phyloP scores from a whole-genome alignment of 2,329 filamentous ascomycete species.

The Cladosporium sp. region DNA sequence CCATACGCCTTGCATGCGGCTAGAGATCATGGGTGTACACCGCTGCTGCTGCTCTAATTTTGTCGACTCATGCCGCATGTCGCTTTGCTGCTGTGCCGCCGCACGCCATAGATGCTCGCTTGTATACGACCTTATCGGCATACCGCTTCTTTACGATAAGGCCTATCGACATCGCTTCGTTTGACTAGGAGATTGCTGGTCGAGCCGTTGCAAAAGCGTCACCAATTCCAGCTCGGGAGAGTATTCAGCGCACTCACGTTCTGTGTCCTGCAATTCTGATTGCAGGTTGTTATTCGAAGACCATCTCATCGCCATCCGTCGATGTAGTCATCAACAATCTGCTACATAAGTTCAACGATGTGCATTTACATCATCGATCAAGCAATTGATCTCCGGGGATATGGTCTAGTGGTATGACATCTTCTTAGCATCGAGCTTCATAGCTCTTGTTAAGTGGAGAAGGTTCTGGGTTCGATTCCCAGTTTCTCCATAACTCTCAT shows the following conservation, averaged over 20 bases:
- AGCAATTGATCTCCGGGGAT: not conserved
- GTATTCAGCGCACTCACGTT: not conserved
- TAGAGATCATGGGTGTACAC: slow-evolving; percentile 3
- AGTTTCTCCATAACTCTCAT: slow-evolving; percentile 30
- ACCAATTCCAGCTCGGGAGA: not conserved
- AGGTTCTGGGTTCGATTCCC: slow-evolving; percentile 9
- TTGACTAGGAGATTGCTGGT: not conserved
- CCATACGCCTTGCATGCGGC: slow-evolving; percentile 2
- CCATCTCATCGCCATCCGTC: not conserved
- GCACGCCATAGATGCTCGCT: not conserved
- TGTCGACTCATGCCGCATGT: not conserved
- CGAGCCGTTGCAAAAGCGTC: not conserved
- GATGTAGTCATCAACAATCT: not conserved
- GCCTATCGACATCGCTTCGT: not conserved
- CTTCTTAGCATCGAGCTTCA: slow-evolving; percentile 4
- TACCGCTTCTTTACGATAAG: not conserved
- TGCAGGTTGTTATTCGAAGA: not conserved
- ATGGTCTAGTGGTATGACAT: slow-evolving; percentile 13
- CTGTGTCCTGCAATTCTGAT: not conserved
- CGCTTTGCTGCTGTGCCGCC: not conserved
- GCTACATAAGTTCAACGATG: not conserved
- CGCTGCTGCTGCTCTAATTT: not conserved
- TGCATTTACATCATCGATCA: not conserved
- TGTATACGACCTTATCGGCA: not conserved
- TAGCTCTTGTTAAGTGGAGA: not conserved